These are phyloP conservation scores for Monosporascus sp. DNA, from an alignment of 2,329 filamentous ascomycete species.

Conservation along the genomic window DNA sequence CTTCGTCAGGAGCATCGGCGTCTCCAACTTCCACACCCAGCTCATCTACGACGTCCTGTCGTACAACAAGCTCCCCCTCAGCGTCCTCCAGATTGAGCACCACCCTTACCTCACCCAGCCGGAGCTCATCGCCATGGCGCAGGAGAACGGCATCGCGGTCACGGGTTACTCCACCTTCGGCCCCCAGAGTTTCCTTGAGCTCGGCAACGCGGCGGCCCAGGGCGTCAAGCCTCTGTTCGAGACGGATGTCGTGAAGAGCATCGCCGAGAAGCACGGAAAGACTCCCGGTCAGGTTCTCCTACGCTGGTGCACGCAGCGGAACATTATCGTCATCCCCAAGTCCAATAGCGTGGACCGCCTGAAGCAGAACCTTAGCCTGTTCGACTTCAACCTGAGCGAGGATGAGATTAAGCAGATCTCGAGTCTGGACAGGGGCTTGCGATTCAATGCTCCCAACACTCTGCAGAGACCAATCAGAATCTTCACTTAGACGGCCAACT, in stretches of 20 bases:
- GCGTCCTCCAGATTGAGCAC: slow-evolving; percentile 82
- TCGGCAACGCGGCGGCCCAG: slow-evolving; percentile 20
- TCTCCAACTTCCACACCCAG: slow-evolving; percentile 77
- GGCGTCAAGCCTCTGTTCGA: slow-evolving; percentile 26
- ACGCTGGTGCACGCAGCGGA: slow-evolving; percentile 60
- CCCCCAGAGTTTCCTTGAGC: slow-evolving; percentile 38
- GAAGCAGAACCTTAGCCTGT: slow-evolving; percentile 50
- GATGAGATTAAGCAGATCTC: slow-evolving; percentile 52
- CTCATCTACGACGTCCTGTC: slow-evolving; percentile 74
- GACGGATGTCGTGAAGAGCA: slow-evolving; percentile 40
- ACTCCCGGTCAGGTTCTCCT: slow-evolving; percentile 61
- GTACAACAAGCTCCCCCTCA: slow-evolving; percentile 69
- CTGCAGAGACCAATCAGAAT: slow-evolving; percentile 22
- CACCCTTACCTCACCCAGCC: slow-evolving; percentile 69
- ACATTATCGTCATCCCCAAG: slow-evolving; percentile 59
- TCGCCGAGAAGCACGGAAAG: slow-evolving; percentile 51
- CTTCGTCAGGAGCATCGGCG: slow-evolving; percentile 69
- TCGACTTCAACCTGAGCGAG: slow-evolving; percentile 45
- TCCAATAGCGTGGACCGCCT: slow-evolving; percentile 48
- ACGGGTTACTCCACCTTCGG: slow-evolving; percentile 64
- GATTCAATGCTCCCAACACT: slow-evolving; percentile 51
- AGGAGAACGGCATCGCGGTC: slow-evolving; percentile 51
- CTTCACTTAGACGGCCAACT: slow-evolving; percentile 17
- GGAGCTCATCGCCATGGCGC: slow-evolving; percentile 49
- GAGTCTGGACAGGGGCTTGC: slow-evolving; percentile 42